Evolutionary conservation across 177 flowering plant genomes (phyloP), one percentile per base, ranked within the genome.

Genomic region (Telopea speciosissima): DNA sequence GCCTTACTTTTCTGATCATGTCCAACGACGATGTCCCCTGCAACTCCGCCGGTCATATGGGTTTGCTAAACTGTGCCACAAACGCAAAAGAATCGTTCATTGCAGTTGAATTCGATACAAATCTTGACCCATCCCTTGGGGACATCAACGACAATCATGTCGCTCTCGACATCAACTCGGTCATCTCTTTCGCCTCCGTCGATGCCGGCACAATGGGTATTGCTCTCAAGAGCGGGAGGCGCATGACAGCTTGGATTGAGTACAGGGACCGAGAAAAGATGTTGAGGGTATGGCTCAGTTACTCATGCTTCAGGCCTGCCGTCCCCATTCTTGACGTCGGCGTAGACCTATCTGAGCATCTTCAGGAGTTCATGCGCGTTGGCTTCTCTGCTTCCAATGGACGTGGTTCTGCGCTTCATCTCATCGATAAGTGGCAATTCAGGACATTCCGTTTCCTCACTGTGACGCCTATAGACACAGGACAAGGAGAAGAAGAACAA

Each of bases 381-480:
- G 98, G 98, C 17, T 93, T 93, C 80, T 79, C 90, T 21, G 95
- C 87, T 24, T 87, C 92, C 0, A 89, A 85, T 75, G 90, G 89
- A 9, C 66, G 65, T 10, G 92, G 89, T 42, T 78, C 86, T 1
- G 83, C 88, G 0, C 63, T 62, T 65, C 88, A 86, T 36, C 63
- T 74, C 16, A 74, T 88, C 16, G 75, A 82, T 58, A 72, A 63
- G 0, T 87, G 90, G 93, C 65, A 73, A 22, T 87, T 90, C 77
- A 84, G 71, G 69, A 87, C 89, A 3, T 81, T 72, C 26, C 78
- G 73, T 36, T 68, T 66, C 66, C 45, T 63, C 11, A 45, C 84
- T 16, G 67, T 33, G 33, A 73, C 66, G 64, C 70, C 80, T 0
- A 33, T 70, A 52, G 83, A 74, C 49, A 21, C 74, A 49, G 67